phyloP scores from a whole-genome alignment of 2,329 filamentous ascomycete genomes.

The Aspergillus udagawae region DNA sequence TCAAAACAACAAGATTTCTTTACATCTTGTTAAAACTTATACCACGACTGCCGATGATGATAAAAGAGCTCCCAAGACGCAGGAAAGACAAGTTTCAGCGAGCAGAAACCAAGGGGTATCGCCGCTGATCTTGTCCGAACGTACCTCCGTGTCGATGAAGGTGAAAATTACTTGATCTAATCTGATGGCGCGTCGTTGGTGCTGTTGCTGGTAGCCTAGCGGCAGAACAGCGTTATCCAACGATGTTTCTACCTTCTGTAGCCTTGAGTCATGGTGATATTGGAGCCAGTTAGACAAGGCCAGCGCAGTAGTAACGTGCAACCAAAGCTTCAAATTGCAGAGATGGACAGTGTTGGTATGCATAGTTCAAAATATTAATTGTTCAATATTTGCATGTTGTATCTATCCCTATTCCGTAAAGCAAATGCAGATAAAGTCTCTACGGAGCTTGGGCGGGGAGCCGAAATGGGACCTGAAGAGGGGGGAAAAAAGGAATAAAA shows the following conservation, averaged over 20 bases:
- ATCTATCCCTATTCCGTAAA: neutral
- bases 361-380: neutral
- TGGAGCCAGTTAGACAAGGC: neutral
- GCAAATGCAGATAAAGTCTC: neutral
- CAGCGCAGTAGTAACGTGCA: neutral
- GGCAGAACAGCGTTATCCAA: neutral
- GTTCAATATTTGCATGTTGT: neutral
- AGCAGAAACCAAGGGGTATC: conserved; percentile 21
- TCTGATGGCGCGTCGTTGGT: conserved; percentile 42
- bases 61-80: conserved; percentile 23
- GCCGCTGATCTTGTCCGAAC: conserved; percentile 18
- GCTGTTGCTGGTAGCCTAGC: neutral
- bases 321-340: neutral
- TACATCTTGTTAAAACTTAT: neutral
- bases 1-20: neutral
- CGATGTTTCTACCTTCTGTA: neutral
- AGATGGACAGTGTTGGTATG: neutral
- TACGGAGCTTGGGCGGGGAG: too few relatives aligned
- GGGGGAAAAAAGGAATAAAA: neutral
- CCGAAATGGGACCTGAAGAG: neutral
- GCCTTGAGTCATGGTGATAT: neutral
- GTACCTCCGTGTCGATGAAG: conserved; percentile 38
- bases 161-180: conserved; percentile 59
- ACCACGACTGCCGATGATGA: conserved; percentile 19
- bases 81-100: conserved; percentile 1